Evolutionary conservation across 441 rosid species (phyloP).

Genomic region (Breynia disticha): DNA sequence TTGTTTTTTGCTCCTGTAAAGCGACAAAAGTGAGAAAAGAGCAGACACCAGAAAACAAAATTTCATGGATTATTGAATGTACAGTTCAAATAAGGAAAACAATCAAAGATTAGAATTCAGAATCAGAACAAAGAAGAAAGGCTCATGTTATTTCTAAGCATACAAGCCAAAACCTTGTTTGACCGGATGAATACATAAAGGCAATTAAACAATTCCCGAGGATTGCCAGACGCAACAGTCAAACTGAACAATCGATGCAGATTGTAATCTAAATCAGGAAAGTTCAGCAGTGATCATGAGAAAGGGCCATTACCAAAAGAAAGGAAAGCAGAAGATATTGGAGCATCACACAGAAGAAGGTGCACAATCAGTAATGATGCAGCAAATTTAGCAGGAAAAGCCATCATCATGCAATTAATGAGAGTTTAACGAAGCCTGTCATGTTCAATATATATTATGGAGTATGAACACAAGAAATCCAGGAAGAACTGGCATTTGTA

Average conservation of each 20-base stretch:
- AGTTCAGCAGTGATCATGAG: neutral
- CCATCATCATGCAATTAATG: neutral
- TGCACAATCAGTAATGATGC: neutral
- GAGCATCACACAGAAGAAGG: neutral
- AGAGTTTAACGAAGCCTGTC: neutral
- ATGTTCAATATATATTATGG: neutral
- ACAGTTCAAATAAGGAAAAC: no score
- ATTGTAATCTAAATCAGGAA: no score
- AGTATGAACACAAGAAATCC: neutral
- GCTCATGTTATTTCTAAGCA: neutral
- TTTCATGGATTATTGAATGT: neutral
- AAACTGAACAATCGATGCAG: no score
- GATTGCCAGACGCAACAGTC: no score
- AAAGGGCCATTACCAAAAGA: neutral
- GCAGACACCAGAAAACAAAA: neutral
- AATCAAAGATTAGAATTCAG: neutral
- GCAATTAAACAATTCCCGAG: no score
- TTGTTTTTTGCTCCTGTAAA: slow-evolving; percentile 9
- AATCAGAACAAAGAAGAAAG: neutral
- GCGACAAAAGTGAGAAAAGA: neutral
- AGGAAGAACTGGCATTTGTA: neutral
- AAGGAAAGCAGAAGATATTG: neutral
- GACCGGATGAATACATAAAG: no score
- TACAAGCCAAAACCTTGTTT: no score
- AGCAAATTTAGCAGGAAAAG: neutral